Base-by-base conservation (phyloP, 2,329 filamentous ascomycete species). In the Sphaerulina vaccinii region DNA sequence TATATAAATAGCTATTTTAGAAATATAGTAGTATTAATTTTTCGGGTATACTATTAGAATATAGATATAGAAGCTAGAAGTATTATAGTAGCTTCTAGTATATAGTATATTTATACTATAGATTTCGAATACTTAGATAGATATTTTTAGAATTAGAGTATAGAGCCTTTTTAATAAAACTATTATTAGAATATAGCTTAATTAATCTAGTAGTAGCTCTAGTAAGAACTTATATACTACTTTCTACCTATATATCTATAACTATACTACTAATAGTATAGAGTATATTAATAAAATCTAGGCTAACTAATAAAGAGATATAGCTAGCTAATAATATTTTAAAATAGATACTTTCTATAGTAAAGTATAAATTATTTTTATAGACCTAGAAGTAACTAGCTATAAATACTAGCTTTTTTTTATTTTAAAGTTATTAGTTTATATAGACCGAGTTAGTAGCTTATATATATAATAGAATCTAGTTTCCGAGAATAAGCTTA, bases 1-100 rank as follows among this genome's bases (percentile, higher is more conserved):
- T 19, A 33, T 40, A 40, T 40, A 51, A 22, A 13, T 19, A 46
- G 11, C 49, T 41, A 15, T 46, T 45, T 19, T n/a, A 33, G 23
- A 46, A 35, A 41, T 51, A 51, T 18, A 41, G 49, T 21, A 51
- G 49, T 32, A 51, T 41, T 18, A 46, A 33, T 33, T 23, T 40
- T 40, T 51, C 41, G 5, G 49, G 41, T 10, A 41, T 51, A 35
- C 49, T 46, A 22, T 51, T 41, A 7, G 41, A n/a, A 10, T 51
- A 41, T 39, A 51, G 49, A 23, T 22, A 23, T 40, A 51, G 16
- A 18, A 51, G 18, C 5, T 41, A 41, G 15, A 32, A 29, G 23
- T 51, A 40, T 45, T 37, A 19, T 39, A 21, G 48, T 18, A 51
- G 33, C 27, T 40, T 44, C 24, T 44, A 40, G 15, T 51, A 51